These are phyloP conservation scores for Suillus lakei DNA, from an alignment of 768 basidiomycete species.

Conservation along the genomic window DNA sequence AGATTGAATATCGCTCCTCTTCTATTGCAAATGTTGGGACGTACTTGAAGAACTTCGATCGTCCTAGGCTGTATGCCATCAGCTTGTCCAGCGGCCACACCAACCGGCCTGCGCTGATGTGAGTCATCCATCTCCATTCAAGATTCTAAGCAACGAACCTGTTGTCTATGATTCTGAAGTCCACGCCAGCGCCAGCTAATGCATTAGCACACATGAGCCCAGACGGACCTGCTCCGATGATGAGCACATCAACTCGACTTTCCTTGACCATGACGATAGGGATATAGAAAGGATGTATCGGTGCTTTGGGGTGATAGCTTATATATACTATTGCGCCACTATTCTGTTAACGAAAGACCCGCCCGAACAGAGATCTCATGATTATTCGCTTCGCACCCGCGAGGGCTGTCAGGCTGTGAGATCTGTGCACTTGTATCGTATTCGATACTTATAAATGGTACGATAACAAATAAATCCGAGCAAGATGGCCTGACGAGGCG, in stretches of 20 bases:
- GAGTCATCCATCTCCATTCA: not conserved
- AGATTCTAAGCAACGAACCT: slow-evolving; percentile 31
- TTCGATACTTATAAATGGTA: not conserved
- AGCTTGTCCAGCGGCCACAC: slow-evolving; percentile 53
- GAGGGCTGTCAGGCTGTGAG: not conserved
- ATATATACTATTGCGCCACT: not conserved
- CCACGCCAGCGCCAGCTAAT: slow-evolving; percentile 46
- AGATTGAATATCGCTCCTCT: not conserved
- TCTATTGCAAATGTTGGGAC: slow-evolving; percentile 1
- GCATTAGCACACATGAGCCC: slow-evolving; percentile 74
- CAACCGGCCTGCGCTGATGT: slow-evolving; percentile 37
- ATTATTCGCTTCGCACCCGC: not conserved
- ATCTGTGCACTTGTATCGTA: not conserved
- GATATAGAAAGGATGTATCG: not conserved
- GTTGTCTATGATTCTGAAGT: slow-evolving; percentile 53
- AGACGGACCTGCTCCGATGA: slow-evolving; percentile 55
- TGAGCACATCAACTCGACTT: slow-evolving; percentile 48
- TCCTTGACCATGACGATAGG: slow-evolving; percentile 25
- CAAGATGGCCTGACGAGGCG: not conserved
- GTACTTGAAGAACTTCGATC: slow-evolving; percentile 56
- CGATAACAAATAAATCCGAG: not conserved
- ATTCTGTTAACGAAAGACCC: not conserved
- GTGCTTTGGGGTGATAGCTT: not conserved
- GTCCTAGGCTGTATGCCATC: slow-evolving; percentile 62
- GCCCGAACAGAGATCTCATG: not conserved